phyloP scores from a whole-genome alignment of 495 filamentous ascomycete species.

The Annulohypoxylon nitens region DNA sequence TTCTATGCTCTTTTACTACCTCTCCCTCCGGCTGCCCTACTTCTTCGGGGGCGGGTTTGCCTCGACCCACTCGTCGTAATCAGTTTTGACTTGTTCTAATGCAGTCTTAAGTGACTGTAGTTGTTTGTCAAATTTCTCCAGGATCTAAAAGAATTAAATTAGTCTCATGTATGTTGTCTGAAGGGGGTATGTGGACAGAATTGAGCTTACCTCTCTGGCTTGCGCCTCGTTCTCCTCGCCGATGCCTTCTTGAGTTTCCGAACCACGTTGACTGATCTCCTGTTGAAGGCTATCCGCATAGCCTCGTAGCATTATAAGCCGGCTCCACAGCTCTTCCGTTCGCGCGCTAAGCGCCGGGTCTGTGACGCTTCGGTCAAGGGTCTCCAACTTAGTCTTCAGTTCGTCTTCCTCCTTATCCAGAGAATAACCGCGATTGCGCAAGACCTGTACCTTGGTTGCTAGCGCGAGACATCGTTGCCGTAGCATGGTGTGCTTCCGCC shows the following conservation, averaged over 20 bases:
- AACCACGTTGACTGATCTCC: slow-evolving; percentile 78
- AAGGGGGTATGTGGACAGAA: background rate
- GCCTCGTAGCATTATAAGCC: slow-evolving; percentile 87
- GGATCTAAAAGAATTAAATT: slow-evolving; percentile 69
- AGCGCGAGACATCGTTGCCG: slow-evolving; percentile 85
- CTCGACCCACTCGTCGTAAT: slow-evolving; percentile 80
- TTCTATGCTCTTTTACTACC: background rate
- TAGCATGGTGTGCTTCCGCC: slow-evolving; percentile 82
- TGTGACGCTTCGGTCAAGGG: slow-evolving; percentile 78
- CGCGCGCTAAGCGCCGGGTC: slow-evolving; percentile 87
- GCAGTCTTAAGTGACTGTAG: slow-evolving; percentile 87
- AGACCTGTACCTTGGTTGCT: slow-evolving; percentile 90
- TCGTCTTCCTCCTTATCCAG: slow-evolving; percentile 92
- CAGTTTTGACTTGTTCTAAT: slow-evolving; percentile 79
- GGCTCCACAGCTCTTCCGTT: slow-evolving; percentile 96
- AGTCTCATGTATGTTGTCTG: slow-evolving; percentile 26
- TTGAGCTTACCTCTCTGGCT: slow-evolving; percentile 81
- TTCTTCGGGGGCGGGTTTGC: slow-evolving; percentile 55
- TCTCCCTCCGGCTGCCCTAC: slow-evolving; percentile 13
- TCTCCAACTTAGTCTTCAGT: slow-evolving; percentile 83
- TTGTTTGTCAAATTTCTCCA: slow-evolving; percentile 91
- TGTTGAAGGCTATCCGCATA: slow-evolving; percentile 81
- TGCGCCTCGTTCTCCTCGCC: slow-evolving; percentile 66
- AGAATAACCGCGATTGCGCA: slow-evolving; percentile 92
- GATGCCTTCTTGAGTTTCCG: slow-evolving; percentile 70